These are phyloP conservation scores for Oidium heveae DNA, from an alignment of 2,329 filamentous ascomycete genomes.

Conservation along the genomic window DNA sequence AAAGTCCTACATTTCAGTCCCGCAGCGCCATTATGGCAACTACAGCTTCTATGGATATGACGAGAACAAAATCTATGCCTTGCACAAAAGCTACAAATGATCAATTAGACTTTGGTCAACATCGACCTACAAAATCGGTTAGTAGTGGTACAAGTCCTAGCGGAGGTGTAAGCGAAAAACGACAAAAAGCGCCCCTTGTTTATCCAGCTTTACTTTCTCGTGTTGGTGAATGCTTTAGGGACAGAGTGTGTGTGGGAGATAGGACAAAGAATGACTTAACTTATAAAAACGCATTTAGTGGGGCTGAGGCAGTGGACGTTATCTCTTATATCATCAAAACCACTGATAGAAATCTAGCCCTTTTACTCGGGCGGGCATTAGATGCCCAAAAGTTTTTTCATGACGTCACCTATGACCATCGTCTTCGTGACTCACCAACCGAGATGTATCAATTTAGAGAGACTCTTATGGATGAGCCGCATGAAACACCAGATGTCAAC, in stretches of 20 bases:
- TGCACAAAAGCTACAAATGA: conserved; percentile 48
- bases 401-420: conserved; percentile 94
- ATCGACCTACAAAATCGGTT: conserved; percentile 23
- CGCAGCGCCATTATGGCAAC: conserved; percentile 35
- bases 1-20: conserved; percentile 22
- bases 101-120: conserved; percentile 22
- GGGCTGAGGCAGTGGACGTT: conserved; percentile 83
- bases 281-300: conserved; percentile 93
- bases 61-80: conserved; percentile 74
- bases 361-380: conserved; percentile 70
- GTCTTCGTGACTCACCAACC: conserved; percentile 72
- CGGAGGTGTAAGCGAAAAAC: conserved; percentile 3
- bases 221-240: conserved; percentile 76
- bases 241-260: conserved; percentile 65
- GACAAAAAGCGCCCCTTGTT: conserved; percentile 47
- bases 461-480: conserved; percentile 62
- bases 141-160: conserved; percentile 8
- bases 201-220: conserved; percentile 87
- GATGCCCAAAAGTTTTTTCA: conserved; percentile 99
- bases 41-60: conserved; percentile 17
- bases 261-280: conserved; percentile 89
- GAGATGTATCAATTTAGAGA: conserved; percentile 97
- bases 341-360: conserved; percentile 77
- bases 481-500: conserved; percentile 51
- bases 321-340: conserved; percentile 94